Evolutionary conservation across 2,329 filamentous ascomycete species (phyloP), one percentile per base, ranked within the genome.

Genomic region (Penicillium sp.): DNA sequence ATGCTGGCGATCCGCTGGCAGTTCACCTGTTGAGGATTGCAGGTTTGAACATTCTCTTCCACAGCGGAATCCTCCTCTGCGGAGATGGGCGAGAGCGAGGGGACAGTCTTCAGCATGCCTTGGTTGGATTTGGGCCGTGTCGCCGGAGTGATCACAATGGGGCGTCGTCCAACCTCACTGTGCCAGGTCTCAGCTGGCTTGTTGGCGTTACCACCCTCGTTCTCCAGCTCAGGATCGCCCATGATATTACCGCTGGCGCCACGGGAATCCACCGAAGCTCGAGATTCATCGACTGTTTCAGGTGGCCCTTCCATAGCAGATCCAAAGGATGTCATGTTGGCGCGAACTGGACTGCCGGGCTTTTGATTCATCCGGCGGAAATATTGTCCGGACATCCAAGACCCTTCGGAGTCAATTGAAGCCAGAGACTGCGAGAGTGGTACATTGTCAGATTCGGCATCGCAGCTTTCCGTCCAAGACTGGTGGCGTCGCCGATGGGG

Each of bases 341-440:
- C 63, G 20, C 61, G 65, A 16, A 65, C 51, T 2, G 55, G 57
- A 41, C 48, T 64, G 51, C 47, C 55, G 13, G 42, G 54, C 30
- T 46, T 70, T 29, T 66, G 61, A 54, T 57, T 78, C 62, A 57
- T 71, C 59, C 39, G 70, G 56, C 48, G 71, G 70, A 72, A 61
- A 45, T 74, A 71, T 39, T 82, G 80, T 11, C 90, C 88, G 3
- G 88, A 92, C 30, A 98, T 79, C 92, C 92, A 98, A 0, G 89
- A 95, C 3, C 78, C 92, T 67, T 98, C 92, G 0, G 89, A 95
- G 57, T 95, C 92, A 42, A 96, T 86, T 0, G 89, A 95, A 2
- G 88, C 92, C 12, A 96, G 73, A 0, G 90, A 96, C 61, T 89
- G 83, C 18, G 88, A 86, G 57, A 88, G 50, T 22, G 67, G 65